Evolutionary conservation across 768 basidiomycete genomes (phyloP).

Genomic region (Suillus sp.): DNA sequence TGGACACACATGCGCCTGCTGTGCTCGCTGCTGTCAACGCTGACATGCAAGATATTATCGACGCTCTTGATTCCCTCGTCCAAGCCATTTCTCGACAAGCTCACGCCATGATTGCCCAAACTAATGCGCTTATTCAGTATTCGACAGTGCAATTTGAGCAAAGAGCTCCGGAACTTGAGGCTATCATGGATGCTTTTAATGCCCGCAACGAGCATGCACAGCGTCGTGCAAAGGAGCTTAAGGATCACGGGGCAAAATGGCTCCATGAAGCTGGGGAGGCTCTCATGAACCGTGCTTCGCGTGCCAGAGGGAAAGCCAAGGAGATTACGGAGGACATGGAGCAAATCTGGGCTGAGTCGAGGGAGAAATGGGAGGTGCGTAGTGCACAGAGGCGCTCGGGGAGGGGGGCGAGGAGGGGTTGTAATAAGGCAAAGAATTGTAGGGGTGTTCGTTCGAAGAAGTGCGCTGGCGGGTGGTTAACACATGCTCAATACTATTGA

Average conservation of each 20-base stretch:
- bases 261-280: conserved; percentile 45
- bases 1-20: conserved; percentile 50
- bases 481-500: background rate
- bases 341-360: conserved; percentile 5
- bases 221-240: conserved; percentile 54
- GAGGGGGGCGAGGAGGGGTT: background rate
- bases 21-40: conserved; percentile 46
- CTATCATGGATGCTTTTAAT: conserved; percentile 43
- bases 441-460: background rate
- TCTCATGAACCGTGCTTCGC: conserved; percentile 42
- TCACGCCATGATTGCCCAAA: conserved; percentile 30
- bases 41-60: conserved; percentile 58
- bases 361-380: conserved; percentile 6
- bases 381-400: background rate
- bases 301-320: conserved; percentile 46
- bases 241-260: conserved; percentile 48
- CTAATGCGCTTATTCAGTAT: conserved; percentile 45
- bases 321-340: conserved; percentile 39
- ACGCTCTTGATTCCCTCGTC: conserved; percentile 60
- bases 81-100: conserved; percentile 51
- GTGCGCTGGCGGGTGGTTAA: conserved; percentile 7
- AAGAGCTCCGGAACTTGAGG: conserved; percentile 39
- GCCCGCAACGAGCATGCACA: conserved; percentile 54
- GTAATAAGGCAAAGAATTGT: background rate
- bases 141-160: conserved; percentile 41